These are phyloP conservation scores for Aspergillus nidulans DNA, from an alignment of 495 filamentous ascomycete species.

Conservation along the genomic window DNA sequence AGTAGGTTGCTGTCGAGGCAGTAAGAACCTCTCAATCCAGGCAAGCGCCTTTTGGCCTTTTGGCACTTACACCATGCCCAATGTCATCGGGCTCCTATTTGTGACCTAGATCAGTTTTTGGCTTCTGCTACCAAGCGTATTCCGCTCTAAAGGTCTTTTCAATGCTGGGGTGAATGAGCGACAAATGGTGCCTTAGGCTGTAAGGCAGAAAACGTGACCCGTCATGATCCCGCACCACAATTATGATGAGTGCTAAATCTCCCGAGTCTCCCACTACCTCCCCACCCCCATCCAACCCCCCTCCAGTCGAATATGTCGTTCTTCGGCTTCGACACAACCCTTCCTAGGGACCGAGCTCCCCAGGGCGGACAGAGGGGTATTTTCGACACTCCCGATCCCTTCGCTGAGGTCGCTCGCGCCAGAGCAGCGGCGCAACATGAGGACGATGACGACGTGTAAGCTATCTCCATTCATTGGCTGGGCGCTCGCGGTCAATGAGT, in stretches of 20 bases:
- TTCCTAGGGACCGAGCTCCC: slow-evolving; percentile 53
- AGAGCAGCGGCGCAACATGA: slow-evolving; percentile 32
- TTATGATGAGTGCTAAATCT: slow-evolving; percentile 21
- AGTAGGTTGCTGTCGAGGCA: too few relatives aligned
- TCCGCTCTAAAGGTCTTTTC: too few relatives aligned
- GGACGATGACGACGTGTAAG: slow-evolving; percentile 72
- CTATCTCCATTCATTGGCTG: slow-evolving; percentile 15
- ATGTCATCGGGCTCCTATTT: too few relatives aligned
- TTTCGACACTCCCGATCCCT: slow-evolving; percentile 79
- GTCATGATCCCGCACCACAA: slow-evolving; percentile 29
- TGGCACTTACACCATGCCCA: too few relatives aligned
- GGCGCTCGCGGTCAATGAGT: not conserved
- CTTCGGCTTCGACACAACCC: slow-evolving; percentile 76
- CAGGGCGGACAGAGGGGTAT: slow-evolving; percentile 66
- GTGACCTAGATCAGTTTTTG: too few relatives aligned
- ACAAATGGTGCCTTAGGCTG: slow-evolving; percentile 15
- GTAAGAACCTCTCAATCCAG: too few relatives aligned
- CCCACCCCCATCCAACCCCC: slow-evolving; percentile 15
- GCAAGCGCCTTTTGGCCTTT: too few relatives aligned
- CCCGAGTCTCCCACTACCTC: slow-evolving; percentile 15
- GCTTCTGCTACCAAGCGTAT: too few relatives aligned
- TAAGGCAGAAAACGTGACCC: slow-evolving; percentile 12
- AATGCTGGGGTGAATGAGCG: not conserved
- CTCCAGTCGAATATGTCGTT: slow-evolving; percentile 60
- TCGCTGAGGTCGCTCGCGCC: slow-evolving; percentile 68